Conservation (phyloP, 2,329 filamentous ascomycete genomes). For the Cercospora beticola region DNA sequence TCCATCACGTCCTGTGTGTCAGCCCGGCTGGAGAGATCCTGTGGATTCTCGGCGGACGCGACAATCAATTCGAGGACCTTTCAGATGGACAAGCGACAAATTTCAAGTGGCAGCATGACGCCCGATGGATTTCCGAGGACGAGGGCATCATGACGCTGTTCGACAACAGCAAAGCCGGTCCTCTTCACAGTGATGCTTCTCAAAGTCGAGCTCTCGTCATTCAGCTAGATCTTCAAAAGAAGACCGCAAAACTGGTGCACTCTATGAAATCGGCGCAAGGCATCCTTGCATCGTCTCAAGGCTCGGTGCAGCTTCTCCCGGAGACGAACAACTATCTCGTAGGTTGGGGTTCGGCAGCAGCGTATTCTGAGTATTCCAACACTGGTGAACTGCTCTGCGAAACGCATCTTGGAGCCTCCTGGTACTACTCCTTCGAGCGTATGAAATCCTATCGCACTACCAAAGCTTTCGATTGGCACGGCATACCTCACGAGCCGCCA, state of each 20-base stretch:
- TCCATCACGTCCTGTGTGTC: conserved; percentile 47
- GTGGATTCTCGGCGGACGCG: conserved; percentile 54
- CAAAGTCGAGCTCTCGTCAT: conserved; percentile 46
- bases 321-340: conserved; percentile 50
- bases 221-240: conserved; percentile 37
- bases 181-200: conserved; percentile 39
- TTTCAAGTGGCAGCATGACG: conserved; percentile 56
- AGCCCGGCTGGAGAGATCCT: conserved; percentile 46
- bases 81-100: conserved; percentile 47
- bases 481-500: conserved; percentile 28
- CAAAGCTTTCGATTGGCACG: conserved; percentile 37
- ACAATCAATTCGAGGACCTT: conserved; percentile 45
- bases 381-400: conserved; percentile 46
- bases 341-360: conserved; percentile 57
- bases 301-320: conserved; percentile 53
- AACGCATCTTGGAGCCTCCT: conserved; percentile 43
- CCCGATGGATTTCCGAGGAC: conserved; percentile 45
- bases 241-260: conserved; percentile 48
- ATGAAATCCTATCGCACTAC: conserved; percentile 42
- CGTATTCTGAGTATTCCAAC: conserved; percentile 49
- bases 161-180: conserved; percentile 53
- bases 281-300: conserved; percentile 51
- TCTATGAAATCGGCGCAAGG: conserved; percentile 45
- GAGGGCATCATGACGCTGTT: conserved; percentile 41
- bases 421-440: conserved; percentile 31